A percentile compares a stretch with the other conserved stretches of the same genome.
Evolutionary conservation across 2,329 filamentous ascomycete species (phyloP).

Genomic region (Knoxdaviesia proteae): DNA sequence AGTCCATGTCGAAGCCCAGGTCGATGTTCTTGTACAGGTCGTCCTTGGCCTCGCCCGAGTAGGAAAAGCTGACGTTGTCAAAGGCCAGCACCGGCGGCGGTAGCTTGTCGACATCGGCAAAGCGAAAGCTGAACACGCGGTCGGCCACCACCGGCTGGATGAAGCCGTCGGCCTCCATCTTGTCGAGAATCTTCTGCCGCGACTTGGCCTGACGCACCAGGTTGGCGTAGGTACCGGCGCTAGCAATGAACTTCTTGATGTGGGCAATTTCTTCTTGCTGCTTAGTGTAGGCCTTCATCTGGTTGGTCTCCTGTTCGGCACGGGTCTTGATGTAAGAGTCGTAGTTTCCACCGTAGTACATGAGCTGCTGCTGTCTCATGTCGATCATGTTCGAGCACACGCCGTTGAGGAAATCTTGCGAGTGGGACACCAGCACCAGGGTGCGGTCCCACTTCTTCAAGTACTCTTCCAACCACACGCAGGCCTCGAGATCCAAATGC

Average conservation of each 20-base stretch:
- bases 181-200: slow-evolving; percentile 97
- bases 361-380: slow-evolving; percentile 72
- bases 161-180: slow-evolving; percentile 99
- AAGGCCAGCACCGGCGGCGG: slow-evolving; percentile 91
- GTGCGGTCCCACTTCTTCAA: slow-evolving; percentile 99
- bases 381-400: slow-evolving; percentile 98
- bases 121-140: slow-evolving; percentile 89
- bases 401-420: slow-evolving; percentile 97
- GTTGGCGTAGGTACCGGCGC: slow-evolving; percentile 98
- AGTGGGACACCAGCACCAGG: slow-evolving; percentile 89
- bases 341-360: slow-evolving; percentile 99
- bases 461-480: slow-evolving; percentile 99
- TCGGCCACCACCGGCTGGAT: slow-evolving; percentile 78
- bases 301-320: slow-evolving; percentile 85
- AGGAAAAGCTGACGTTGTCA: slow-evolving; percentile 94
- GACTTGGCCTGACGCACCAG: slow-evolving; percentile 98
- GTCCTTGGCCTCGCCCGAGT: slow-evolving; percentile 74
- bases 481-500: slow-evolving; percentile 97
- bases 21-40: slow-evolving; percentile 94
- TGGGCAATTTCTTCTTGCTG: slow-evolving; percentile 97
- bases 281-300: slow-evolving; percentile 97
- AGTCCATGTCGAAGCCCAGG: slow-evolving; percentile 99
- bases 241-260: slow-evolving; percentile 99
- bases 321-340: slow-evolving; percentile 94
- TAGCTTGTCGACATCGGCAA: slow-evolving; percentile 98